Conservation (phyloP, 495 filamentous ascomycete species). For the Chaetomium cochliodes region DNA sequence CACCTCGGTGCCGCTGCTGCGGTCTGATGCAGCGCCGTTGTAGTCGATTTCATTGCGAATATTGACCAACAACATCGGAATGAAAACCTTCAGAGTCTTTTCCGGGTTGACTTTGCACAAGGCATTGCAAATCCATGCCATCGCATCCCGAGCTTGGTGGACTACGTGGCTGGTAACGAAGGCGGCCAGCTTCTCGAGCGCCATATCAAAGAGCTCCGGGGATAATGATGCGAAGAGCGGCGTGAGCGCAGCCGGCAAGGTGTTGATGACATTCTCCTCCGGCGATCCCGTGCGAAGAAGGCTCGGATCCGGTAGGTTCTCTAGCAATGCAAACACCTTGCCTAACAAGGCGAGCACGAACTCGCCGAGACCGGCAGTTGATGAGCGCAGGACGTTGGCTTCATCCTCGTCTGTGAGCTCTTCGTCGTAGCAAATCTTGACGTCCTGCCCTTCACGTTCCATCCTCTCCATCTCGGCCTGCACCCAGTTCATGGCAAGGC, state of each 20-base stretch:
- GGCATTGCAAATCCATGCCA: constrained; percentile 97
- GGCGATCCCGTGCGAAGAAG: constrained; percentile 84
- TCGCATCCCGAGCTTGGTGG: constrained; percentile 94
- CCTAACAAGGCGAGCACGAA: constrained; percentile 88
- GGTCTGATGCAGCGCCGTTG: constrained; percentile 92
- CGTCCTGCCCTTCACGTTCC: constrained; percentile 78
- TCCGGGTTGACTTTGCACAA: constrained; percentile 92
- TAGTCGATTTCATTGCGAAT: constrained; percentile 97
- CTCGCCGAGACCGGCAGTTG: constrained; percentile 88
- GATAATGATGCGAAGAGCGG: constrained; percentile 90
- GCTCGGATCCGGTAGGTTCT: constrained; percentile 90
- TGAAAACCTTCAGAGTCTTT: constrained; percentile 83
- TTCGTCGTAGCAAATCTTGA: constrained; percentile 79
- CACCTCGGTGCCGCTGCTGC: constrained; percentile 90
- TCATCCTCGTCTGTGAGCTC: constrained; percentile 85
- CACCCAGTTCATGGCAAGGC: constrained; percentile 90
- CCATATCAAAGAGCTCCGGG: constrained; percentile 87
- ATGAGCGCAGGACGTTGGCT: constrained; percentile 88
- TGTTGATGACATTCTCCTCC: constrained; percentile 97
- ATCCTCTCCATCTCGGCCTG: constrained; percentile 88
- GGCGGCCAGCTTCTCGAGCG: constrained; percentile 83
- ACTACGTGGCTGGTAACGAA: constrained; percentile 97
- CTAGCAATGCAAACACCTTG: constrained; percentile 89
- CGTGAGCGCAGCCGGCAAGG: constrained; percentile 85
- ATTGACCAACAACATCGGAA: constrained; percentile 83